Evolutionary conservation across 2,329 filamentous ascomycete species (phyloP).

Genomic region (Penicillium glabrum): DNA sequence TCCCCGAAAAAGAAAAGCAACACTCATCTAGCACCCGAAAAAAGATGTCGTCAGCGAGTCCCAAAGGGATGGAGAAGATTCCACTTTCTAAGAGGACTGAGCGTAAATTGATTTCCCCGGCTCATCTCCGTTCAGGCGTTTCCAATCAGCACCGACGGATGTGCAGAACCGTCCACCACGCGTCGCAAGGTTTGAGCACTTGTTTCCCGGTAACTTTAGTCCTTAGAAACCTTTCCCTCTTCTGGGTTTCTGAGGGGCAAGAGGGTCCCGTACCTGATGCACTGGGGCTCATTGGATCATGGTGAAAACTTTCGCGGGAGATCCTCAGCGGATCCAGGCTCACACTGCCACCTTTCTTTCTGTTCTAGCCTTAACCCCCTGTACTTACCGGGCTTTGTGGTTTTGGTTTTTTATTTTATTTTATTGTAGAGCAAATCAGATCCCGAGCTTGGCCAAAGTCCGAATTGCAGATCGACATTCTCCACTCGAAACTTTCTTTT

Average conservation of each 20-base stretch:
- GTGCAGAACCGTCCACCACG: conserved; percentile 12
- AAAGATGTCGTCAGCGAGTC: not conserved
- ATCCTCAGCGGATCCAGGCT: conserved; percentile 35
- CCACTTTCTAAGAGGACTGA: conserved; percentile 10
- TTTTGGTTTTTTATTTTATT: not conserved
- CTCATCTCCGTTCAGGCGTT: conserved; percentile 1
- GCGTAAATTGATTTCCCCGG: conserved; percentile 1
- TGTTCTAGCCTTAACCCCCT: no score
- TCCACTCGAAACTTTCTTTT: conserved; percentile 1
- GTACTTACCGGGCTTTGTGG: not conserved
- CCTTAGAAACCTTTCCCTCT: not conserved
- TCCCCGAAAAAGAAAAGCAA: not conserved
- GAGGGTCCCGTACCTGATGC: conserved; percentile 18
- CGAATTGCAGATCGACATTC: conserved; percentile 1
- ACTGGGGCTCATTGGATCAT: conserved; percentile 25
- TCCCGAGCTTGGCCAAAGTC: not conserved
- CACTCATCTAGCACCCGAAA: not conserved
- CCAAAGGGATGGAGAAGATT: conserved; percentile 2
- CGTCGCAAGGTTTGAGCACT: conserved; percentile 20
- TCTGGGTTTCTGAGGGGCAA: conserved; percentile 3
- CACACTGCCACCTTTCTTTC: no score
- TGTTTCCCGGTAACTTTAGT: conserved; percentile 4
- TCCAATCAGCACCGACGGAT: conserved; percentile 17
- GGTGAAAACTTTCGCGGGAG: conserved; percentile 35
- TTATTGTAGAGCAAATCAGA: no score